phyloP scores from a whole-genome alignment of 1,284 basidiomycete genomes.

The Heliocybe sulcata region DNA sequence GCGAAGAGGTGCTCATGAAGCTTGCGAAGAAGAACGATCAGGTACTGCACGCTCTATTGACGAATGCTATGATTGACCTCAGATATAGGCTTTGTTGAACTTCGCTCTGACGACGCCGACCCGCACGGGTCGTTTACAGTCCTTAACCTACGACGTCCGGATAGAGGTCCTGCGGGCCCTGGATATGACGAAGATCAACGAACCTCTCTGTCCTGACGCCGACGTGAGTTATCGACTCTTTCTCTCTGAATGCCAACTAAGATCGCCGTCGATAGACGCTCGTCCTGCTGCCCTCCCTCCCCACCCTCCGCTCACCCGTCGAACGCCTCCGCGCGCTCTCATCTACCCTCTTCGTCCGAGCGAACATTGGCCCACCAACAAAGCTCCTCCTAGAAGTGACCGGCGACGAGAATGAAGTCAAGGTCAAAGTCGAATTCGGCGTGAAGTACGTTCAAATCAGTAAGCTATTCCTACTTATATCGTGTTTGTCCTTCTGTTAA shows the following conservation, averaged over 20 bases:
- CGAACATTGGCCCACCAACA: conserved; percentile 42
- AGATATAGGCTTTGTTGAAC: not conserved
- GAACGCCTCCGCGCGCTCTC: conserved; percentile 73
- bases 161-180: conserved; percentile 72
- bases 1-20: conserved; percentile 72
- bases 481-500: not conserved
- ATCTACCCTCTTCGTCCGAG: conserved; percentile 66
- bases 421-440: conserved; percentile 78
- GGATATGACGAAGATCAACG: conserved; percentile 66
- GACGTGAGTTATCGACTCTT: conserved; percentile 48
- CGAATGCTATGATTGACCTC: not conserved
- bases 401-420: conserved; percentile 63
- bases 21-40: conserved; percentile 78
- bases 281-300: conserved; percentile 72
- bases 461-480: conserved; percentile 24
- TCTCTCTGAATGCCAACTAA: not conserved
- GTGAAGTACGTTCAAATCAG: conserved; percentile 61
- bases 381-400: conserved; percentile 46
- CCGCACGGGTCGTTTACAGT: conserved; percentile 44
- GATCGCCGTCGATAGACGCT: conserved; percentile 53
- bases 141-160: conserved; percentile 65
- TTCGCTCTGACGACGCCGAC: conserved; percentile 34
- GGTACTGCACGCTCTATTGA: conserved; percentile 41
- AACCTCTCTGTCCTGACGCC: conserved; percentile 85
- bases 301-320: conserved; percentile 73